These are phyloP conservation scores for Rhododendron williamsianum DNA, from an alignment of 148 eudicot genomes.

Conservation along the genomic window DNA sequence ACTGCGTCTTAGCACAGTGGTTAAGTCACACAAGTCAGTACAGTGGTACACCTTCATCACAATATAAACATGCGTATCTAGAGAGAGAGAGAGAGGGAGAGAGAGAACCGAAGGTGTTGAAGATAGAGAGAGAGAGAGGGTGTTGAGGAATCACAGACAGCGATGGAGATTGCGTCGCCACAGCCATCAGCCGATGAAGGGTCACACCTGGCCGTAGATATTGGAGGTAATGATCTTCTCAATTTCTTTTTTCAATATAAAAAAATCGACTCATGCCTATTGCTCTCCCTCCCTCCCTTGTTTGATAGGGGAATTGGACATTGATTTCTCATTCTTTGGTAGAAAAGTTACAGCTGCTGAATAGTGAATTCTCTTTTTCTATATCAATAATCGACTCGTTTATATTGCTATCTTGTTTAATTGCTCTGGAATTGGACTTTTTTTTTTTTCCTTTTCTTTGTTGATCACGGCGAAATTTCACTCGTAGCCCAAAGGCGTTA, in stretches of 20 bases:
- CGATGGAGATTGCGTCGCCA: conserved; percentile 4
- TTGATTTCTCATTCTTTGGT: background rate
- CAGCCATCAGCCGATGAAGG: conserved; percentile 30
- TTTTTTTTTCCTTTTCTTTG: too few relatives aligned
- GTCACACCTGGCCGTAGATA: conserved; percentile 71
- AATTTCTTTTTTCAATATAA: background rate
- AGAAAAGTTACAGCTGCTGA: background rate
- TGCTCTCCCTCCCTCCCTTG: background rate
- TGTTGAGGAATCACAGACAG: background rate
- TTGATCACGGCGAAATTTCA: too few relatives aligned
- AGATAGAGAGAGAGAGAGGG: background rate
- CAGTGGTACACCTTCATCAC: background rate
- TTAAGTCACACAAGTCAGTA: background rate
- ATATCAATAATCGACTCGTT: background rate
- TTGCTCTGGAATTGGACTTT: background rate
- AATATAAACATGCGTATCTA: background rate
- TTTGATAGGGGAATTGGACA: background rate
- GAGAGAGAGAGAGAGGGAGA: background rate
- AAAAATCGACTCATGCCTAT: background rate
- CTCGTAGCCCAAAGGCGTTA: too few relatives aligned
- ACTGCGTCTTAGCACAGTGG: background rate
- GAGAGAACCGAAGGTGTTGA: background rate
- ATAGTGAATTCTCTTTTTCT: background rate
- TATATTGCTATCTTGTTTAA: background rate
- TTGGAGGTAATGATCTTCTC: conserved; percentile 59